These are phyloP conservation scores for Cicer judaicum DNA, from an alignment of 306 rosid genomes.

Conservation along the genomic window DNA sequence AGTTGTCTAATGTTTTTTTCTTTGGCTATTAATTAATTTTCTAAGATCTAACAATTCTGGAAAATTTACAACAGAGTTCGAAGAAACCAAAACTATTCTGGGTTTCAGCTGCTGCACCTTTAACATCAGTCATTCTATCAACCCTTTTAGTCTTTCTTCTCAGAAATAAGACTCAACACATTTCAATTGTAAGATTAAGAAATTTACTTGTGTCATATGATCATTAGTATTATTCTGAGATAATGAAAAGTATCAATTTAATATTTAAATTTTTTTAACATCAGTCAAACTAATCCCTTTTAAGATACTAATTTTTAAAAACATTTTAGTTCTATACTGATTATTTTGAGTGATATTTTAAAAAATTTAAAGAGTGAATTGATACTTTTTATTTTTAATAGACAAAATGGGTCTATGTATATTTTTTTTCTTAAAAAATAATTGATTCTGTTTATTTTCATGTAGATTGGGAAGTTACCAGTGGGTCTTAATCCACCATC, in stretches of 20 bases:
- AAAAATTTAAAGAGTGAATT: too few species aligned
- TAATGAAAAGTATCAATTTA: not conserved
- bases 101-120: slow-evolving; percentile 95
- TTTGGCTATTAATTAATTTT: not conserved
- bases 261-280: too few species aligned
- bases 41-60: slow-evolving; percentile 22
- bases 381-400: too few species aligned
- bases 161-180: slow-evolving; percentile 54
- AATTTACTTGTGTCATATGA: not conserved
- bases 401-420: too few species aligned
- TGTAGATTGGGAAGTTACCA: slow-evolving; percentile 78
- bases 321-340: too few species aligned
- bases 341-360: too few species aligned
- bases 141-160: slow-evolving; percentile 75
- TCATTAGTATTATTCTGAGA: not conserved
- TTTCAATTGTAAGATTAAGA: slow-evolving; percentile 77
- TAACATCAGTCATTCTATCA: slow-evolving; percentile 86
- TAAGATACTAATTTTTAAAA: too few species aligned
- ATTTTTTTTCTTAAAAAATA: too few species aligned
- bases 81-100: slow-evolving; percentile 85
- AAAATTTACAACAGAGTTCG: slow-evolving; percentile 65
- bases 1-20: not conserved
- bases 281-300: not conserved
- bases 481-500: slow-evolving; percentile 89
- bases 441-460: not conserved